These are phyloP conservation scores for Guadua angustifolia DNA, from an alignment of 176 grass and related monocot species.

Conservation along the genomic window DNA sequence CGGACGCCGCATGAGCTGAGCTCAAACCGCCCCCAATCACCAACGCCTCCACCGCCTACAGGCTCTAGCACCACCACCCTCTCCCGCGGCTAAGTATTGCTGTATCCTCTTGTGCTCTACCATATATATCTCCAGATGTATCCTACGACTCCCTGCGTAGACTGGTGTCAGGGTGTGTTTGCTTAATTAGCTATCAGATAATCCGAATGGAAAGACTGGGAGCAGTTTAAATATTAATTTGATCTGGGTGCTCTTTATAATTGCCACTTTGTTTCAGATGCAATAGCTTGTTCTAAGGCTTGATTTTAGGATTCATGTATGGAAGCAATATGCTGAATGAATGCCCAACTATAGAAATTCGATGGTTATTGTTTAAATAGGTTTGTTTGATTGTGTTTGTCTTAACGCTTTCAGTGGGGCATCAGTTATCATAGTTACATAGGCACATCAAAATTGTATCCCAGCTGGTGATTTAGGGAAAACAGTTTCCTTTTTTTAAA, in stretches of 20 bases:
- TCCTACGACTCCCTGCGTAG: neutral
- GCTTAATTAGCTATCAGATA: conserved; percentile 17
- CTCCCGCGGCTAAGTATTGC: neutral
- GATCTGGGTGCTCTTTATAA: neutral
- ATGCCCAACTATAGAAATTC: too few relatives aligned
- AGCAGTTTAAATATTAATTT: neutral
- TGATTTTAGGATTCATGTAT: neutral
- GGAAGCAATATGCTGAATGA: neutral
- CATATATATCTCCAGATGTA: neutral
- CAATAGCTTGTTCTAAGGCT: neutral
- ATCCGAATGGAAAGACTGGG: conserved; percentile 27
- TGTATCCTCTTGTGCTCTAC: conserved; percentile 28
- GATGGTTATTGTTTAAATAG: neutral
- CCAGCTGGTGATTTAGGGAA: neutral
- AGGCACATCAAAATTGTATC: neutral
- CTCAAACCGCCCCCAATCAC: neutral
- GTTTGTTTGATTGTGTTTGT: neutral
- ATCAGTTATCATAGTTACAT: neutral
- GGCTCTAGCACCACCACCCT: neutral
- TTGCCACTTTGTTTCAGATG: neutral
- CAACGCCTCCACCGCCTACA: neutral
- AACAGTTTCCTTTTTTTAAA: neutral
- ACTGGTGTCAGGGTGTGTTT: conserved; percentile 19
- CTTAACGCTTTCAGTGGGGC: neutral
- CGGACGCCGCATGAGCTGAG: conserved; percentile 31